phyloP scores from a whole-genome alignment of 345 rosid genomes.

The Streptanthus diversifolius region DNA sequence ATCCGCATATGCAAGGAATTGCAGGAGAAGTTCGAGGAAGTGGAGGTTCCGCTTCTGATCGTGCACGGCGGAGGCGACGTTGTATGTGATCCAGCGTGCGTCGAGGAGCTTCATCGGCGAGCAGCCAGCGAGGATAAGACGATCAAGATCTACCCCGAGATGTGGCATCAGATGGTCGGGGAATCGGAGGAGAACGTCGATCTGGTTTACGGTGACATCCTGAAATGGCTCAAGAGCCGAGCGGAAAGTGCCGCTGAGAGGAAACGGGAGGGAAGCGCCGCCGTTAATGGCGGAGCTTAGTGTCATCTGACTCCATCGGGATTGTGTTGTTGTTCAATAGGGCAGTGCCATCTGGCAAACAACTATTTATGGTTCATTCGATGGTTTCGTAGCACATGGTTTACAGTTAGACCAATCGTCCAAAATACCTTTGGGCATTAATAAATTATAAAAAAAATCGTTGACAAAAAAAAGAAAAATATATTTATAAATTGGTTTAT shows the following conservation, averaged over 20 bases:
- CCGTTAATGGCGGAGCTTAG: constrained; percentile 14
- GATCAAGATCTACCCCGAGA: constrained; percentile 62
- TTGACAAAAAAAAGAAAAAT: neutral
- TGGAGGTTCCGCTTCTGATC: constrained; percentile 69
- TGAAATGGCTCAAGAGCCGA: constrained; percentile 25
- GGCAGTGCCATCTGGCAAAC: constrained; percentile 10
- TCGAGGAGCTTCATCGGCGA: constrained; percentile 57
- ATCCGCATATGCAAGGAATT: constrained; percentile 66
- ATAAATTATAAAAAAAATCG: neutral
- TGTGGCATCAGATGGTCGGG: constrained; percentile 70
- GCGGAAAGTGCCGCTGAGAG: constrained; percentile 13
- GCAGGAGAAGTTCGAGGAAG: constrained; percentile 78
- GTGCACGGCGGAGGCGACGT: constrained; percentile 77
- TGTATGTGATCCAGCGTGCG: constrained; percentile 75
- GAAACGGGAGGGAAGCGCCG: constrained; percentile 27
- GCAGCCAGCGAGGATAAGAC: constrained; percentile 73
- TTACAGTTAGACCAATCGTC: constrained; percentile 5
- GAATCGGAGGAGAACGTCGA: constrained; percentile 29
- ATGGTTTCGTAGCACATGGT: constrained; percentile 24
- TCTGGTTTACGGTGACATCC: constrained; percentile 28
- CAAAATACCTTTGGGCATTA: neutral
- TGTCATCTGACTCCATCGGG: neutral
- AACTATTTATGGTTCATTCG: neutral
- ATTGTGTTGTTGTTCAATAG: constrained; percentile 6
- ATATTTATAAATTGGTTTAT: neutral